Percentiles rank a stretch among this genome's conserved stretches.
These are phyloP conservation scores for Phaeosphaeriaceae sp. DNA, from an alignment of 2,329 filamentous ascomycete species.

Conservation along the genomic window DNA sequence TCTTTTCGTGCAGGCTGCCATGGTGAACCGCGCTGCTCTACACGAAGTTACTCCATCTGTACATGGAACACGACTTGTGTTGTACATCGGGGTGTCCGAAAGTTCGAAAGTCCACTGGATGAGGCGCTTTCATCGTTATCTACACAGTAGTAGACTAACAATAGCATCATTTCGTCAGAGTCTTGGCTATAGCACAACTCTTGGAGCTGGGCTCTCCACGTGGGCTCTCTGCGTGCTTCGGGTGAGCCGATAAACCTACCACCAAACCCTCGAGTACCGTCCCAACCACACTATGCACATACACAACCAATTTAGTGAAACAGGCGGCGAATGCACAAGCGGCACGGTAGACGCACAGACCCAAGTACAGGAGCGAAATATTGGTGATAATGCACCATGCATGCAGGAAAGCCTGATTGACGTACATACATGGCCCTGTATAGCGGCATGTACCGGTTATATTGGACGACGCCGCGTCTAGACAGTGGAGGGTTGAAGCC, in stretches of 20 bases:
- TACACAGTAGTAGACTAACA: neutral
- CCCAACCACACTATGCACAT: slow-evolving; percentile 6
- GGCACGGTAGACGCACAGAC: neutral
- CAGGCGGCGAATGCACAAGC: neutral
- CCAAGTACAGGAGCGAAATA: neutral
- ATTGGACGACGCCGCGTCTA: neutral
- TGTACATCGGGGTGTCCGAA: neutral
- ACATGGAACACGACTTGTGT: neutral
- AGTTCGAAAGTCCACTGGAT: neutral
- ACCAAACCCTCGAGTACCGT: neutral
- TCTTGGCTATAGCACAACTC: neutral
- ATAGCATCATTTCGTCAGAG: neutral
- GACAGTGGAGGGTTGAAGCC: neutral
- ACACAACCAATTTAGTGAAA: neutral
- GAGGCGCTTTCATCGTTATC: neutral
- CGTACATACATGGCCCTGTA: neutral
- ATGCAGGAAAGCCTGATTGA: neutral
- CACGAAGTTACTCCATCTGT: neutral
- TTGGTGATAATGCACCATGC: slow-evolving; percentile 4
- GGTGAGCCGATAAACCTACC: neutral
- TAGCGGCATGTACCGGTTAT: neutral
- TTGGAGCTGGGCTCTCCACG: neutral
- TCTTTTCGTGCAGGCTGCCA: neutral
- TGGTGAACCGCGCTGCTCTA: neutral
- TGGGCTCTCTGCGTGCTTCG: neutral